Evolutionary conservation across 257 asterid species (phyloP).

Genomic region (Pogostemon cablin): DNA sequence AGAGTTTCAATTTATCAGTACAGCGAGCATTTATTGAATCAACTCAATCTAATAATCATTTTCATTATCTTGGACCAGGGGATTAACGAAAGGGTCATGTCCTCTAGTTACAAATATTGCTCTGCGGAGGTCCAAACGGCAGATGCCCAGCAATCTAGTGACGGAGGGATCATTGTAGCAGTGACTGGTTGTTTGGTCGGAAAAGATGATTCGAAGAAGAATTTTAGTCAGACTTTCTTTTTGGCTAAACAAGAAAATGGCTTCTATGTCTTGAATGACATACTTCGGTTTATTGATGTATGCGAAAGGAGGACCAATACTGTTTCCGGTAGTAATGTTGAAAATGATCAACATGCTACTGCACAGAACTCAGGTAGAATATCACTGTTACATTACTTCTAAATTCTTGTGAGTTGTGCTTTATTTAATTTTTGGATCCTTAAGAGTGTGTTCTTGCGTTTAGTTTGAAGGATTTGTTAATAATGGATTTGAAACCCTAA

Average conservation of each 20-base stretch:
- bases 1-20: background rate
- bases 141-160: constrained; percentile 51
- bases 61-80: constrained; percentile 43
- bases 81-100: constrained; percentile 53
- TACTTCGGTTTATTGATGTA: constrained; percentile 39
- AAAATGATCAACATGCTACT: constrained; percentile 21
- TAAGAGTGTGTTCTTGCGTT: background rate
- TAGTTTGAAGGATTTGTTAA: no score
- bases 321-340: constrained; percentile 7
- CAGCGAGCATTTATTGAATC: background rate
- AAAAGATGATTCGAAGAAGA: constrained; percentile 36
- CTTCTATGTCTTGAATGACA: constrained; percentile 63
- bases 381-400: background rate
- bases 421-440: background rate
- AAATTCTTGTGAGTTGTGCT: background rate
- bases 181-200: constrained; percentile 49
- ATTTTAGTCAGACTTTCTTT: constrained; percentile 61
- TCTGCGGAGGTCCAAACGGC: constrained; percentile 33
- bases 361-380: constrained; percentile 34
- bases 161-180: constrained; percentile 51
- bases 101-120: constrained; percentile 50
- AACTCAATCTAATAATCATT: background rate
- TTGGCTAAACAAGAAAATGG: constrained; percentile 59
- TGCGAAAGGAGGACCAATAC: constrained; percentile 12
- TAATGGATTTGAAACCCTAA: no score